Evolutionary conservation across 2,329 filamentous ascomycete genomes (phyloP).

Genomic region (Lachnellula cervina): DNA sequence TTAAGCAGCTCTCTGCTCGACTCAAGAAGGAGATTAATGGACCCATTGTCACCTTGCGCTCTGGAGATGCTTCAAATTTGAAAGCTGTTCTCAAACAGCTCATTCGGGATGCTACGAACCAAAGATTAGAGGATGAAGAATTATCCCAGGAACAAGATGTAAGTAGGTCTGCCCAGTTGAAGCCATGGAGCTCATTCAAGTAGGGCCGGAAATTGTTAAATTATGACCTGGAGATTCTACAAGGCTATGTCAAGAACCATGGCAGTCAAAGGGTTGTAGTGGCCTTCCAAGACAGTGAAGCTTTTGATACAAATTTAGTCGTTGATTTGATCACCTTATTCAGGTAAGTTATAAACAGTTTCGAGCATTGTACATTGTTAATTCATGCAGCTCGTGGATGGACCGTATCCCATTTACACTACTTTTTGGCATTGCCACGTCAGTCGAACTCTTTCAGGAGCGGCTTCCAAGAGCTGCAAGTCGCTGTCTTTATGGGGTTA

Average conservation of each 20-base stretch:
- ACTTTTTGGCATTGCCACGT: constrained; percentile 76
- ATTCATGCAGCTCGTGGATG: constrained; percentile 53
- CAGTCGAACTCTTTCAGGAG: constrained; percentile 72
- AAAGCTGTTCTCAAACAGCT: constrained; percentile 69
- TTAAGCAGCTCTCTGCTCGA: constrained; percentile 60
- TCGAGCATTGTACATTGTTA: neutral
- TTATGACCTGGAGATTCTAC: constrained; percentile 71
- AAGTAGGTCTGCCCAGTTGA: constrained; percentile 22
- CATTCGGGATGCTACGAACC: constrained; percentile 60
- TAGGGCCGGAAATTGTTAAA: constrained; percentile 64
- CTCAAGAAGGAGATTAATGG: constrained; percentile 45
- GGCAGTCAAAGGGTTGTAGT: constrained; percentile 59
- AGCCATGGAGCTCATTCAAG: neutral
- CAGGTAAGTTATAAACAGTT: constrained; percentile 44
- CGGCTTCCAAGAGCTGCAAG: constrained; percentile 65
- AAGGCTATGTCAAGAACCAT: constrained; percentile 52
- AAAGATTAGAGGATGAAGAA: constrained; percentile 46
- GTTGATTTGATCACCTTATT: constrained; percentile 67
- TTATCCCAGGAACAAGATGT: constrained; percentile 45
- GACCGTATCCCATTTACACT: constrained; percentile 72
- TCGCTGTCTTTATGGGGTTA: constrained; percentile 61
- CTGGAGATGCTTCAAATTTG: constrained; percentile 66
- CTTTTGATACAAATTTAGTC: constrained; percentile 68
- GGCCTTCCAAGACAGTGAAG: constrained; percentile 76
- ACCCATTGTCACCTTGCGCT: constrained; percentile 62